Evolutionary conservation across 495 filamentous ascomycete genomes (phyloP).

Genomic region (Penicillium fimorum): DNA sequence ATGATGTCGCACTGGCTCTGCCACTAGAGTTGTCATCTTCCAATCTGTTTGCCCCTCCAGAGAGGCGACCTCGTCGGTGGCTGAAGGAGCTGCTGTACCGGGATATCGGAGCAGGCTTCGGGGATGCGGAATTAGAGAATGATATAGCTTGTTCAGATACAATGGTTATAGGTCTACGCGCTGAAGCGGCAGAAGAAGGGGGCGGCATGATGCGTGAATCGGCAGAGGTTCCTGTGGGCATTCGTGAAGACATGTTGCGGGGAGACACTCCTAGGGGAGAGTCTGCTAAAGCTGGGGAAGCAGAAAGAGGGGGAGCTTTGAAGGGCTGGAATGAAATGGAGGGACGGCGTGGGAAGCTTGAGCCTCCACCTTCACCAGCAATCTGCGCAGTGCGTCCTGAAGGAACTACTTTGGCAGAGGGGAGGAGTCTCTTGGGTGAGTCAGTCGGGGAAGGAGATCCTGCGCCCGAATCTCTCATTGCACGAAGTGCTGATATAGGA

Average conservation of each 20-base stretch:
- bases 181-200: slow-evolving; percentile 48
- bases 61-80: slow-evolving; percentile 72
- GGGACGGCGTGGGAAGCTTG: slow-evolving; percentile 62
- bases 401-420: slow-evolving; percentile 56
- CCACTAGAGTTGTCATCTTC: slow-evolving; percentile 93
- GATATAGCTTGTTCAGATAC: slow-evolving; percentile 56
- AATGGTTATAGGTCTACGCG: slow-evolving; percentile 42
- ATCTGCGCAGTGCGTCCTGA: slow-evolving; percentile 60
- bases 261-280: slow-evolving; percentile 58
- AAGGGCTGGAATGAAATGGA: slow-evolving; percentile 94
- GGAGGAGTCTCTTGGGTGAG: slow-evolving; percentile 62
- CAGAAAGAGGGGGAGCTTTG: slow-evolving; percentile 89
- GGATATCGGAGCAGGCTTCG: slow-evolving; percentile 67
- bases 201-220: slow-evolving; percentile 63
- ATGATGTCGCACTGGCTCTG: slow-evolving; percentile 79
- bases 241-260: slow-evolving; percentile 54
- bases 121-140: slow-evolving; percentile 66
- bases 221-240: slow-evolving; percentile 52
- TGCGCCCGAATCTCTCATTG: slow-evolving; percentile 55
- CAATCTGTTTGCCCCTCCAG: slow-evolving; percentile 63
- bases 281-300: slow-evolving; percentile 70
- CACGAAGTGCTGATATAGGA: slow-evolving; percentile 80
- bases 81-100: slow-evolving; percentile 84
- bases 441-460: slow-evolving; percentile 47
- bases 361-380: slow-evolving; percentile 49